phyloP scores from a whole-genome alignment of 371 early-diverging fungal species.

The Mucor circinelloides region DNA sequence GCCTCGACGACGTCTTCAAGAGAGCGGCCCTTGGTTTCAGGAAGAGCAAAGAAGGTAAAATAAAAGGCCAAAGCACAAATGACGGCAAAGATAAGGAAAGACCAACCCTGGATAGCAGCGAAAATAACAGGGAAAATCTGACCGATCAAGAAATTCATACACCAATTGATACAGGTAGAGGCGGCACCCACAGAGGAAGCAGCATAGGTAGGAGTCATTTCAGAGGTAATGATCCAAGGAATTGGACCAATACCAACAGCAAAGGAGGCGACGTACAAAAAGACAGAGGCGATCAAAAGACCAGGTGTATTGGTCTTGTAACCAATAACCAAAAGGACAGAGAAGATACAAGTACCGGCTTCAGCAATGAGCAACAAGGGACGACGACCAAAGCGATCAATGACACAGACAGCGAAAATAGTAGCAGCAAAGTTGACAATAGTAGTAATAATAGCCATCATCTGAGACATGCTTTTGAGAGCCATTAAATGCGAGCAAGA shows the following conservation, averaged over 20 bases:
- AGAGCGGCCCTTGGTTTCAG: constrained; percentile 76
- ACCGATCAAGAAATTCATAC: constrained; percentile 51
- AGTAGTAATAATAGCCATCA: constrained; percentile 59
- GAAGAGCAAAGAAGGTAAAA: constrained; percentile 54
- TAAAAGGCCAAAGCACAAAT: constrained; percentile 23
- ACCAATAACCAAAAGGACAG: constrained; percentile 58
- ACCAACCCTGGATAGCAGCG: constrained; percentile 58
- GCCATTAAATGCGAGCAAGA: constrained; percentile 46
- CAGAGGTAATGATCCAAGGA: constrained; percentile 76
- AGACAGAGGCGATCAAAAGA: constrained; percentile 65
- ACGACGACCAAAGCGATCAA: constrained; percentile 33
- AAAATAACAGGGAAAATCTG: constrained; percentile 63
- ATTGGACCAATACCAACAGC: constrained; percentile 85
- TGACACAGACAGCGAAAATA: constrained; percentile 49
- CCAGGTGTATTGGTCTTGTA: constrained; percentile 43
- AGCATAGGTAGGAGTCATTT: constrained; percentile 66
- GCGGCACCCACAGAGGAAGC: constrained; percentile 52
- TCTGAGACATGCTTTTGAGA: constrained; percentile 47
- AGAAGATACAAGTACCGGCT: constrained; percentile 57
- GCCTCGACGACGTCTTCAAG: constrained; percentile 55
- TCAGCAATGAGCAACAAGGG: constrained; percentile 67
- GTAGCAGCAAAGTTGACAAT: constrained; percentile 67
- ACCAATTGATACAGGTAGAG: constrained; percentile 67
- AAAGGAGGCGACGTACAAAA: constrained; percentile 77
- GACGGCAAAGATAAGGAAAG: constrained; percentile 66